These are phyloP conservation scores for Colletotrichum australisinense DNA, from an alignment of 2,329 filamentous ascomycete genomes.

Conservation along the genomic window DNA sequence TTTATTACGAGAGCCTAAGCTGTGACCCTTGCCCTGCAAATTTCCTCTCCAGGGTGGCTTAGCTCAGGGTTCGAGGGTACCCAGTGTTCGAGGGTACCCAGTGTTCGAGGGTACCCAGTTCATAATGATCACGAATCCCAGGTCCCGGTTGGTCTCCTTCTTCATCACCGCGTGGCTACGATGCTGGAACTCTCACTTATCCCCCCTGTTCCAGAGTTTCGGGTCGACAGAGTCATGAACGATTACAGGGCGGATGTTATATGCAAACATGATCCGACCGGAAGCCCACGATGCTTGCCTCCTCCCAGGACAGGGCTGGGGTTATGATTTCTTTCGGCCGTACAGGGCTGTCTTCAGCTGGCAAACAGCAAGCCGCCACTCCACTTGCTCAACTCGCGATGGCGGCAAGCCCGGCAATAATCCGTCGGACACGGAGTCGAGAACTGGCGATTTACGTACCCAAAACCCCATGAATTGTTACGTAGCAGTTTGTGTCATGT, in stretches of 20 bases:
- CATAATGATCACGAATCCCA: not conserved
- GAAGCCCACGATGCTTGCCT: not conserved
- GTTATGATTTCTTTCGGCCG: constrained; percentile 1
- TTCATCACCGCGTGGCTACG: not conserved
- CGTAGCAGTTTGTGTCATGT: not conserved
- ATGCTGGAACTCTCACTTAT: not conserved
- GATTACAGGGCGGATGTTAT: not conserved
- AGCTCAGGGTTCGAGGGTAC: not conserved
- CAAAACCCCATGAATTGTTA: not conserved
- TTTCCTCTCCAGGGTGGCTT: not conserved
- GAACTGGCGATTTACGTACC: not conserved
- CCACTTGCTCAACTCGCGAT: not conserved
- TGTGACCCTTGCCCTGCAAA: not conserved
- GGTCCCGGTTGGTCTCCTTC: not conserved
- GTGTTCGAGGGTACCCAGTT: not conserved
- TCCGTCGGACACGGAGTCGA: constrained; percentile 12
- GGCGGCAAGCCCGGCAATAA: not conserved
- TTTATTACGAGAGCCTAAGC: constrained; percentile 3
- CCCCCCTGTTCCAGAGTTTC: not conserved
- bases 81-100: not conserved
- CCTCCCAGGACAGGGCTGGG: not conserved
- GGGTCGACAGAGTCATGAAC: not conserved
- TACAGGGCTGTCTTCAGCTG: not conserved
- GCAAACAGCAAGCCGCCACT: not conserved
- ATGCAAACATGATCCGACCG: not conserved